Conservation (phyloP, 352 stramenopile genomes). For the Phytophthora pisi region DNA sequence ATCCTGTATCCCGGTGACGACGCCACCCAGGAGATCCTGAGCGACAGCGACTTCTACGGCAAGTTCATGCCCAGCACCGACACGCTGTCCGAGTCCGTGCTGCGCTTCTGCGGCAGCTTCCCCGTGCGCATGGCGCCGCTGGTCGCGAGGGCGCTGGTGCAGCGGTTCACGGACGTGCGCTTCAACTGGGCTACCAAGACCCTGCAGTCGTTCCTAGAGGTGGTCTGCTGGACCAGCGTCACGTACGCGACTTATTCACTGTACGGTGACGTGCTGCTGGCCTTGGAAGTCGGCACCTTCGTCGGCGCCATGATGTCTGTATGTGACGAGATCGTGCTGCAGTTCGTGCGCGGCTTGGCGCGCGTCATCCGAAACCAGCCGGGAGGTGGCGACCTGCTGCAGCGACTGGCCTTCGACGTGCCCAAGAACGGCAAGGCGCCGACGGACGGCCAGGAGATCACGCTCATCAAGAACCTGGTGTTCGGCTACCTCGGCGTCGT, state of each 20-base stretch:
- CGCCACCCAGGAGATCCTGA: conserved; percentile 52
- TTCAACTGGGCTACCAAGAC: conserved; percentile 88
- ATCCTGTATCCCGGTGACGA: conserved; percentile 55
- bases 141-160: conserved; percentile 56
- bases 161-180: conserved; percentile 69
- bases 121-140: conserved; percentile 55
- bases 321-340: conserved; percentile 77
- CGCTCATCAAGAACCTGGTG: conserved; percentile 80
- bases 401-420: conserved; percentile 75
- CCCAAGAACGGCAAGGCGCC: conserved; percentile 69
- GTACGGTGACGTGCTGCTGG: conserved; percentile 60
- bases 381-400: conserved; percentile 59
- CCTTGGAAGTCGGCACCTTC: conserved; percentile 74
- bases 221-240: conserved; percentile 75
- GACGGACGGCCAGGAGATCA: conserved; percentile 68
- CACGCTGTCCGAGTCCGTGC: conserved; percentile 54
- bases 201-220: conserved; percentile 83
- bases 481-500: conserved; percentile 79
- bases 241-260: conserved; percentile 69
- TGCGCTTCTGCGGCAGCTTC: conserved; percentile 69
- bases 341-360: conserved; percentile 65
- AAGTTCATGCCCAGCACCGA: conserved; percentile 59
- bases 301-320: conserved; percentile 83
- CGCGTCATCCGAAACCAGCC: conserved; percentile 76
- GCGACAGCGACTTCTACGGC: conserved; percentile 56